phyloP scores from a whole-genome alignment of 1,284 basidiomycete genomes.

The Apiotrichum veenhuisii region DNA sequence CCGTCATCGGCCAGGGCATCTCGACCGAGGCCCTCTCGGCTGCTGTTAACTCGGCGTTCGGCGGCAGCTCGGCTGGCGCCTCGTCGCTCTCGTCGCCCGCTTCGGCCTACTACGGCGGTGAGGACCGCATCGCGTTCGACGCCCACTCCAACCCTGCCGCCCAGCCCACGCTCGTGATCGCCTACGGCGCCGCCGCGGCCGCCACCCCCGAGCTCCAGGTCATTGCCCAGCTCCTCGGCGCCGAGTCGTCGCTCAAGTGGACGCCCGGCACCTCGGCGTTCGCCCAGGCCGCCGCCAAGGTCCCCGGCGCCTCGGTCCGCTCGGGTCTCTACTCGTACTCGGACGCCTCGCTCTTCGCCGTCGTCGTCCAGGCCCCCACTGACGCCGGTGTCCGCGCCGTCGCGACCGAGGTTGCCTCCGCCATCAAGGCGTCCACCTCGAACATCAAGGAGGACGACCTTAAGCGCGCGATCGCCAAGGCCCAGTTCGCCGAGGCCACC shows the following conservation, averaged over 20 bases:
- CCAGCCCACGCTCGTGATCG: slow-evolving; percentile 72
- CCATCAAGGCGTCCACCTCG: slow-evolving; percentile 60
- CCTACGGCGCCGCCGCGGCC: slow-evolving; percentile 65
- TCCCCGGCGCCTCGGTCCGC: slow-evolving; percentile 57
- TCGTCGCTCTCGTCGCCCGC: slow-evolving; percentile 39
- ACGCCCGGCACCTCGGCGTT: slow-evolving; percentile 66
- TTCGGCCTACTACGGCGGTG: slow-evolving; percentile 76
- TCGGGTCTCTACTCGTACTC: slow-evolving; percentile 79
- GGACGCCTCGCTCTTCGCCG: slow-evolving; percentile 78
- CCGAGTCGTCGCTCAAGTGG: slow-evolving; percentile 81
- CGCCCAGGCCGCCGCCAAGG: slow-evolving; percentile 51
- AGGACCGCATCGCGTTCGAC: slow-evolving; percentile 61
- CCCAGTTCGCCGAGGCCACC: slow-evolving; percentile 74
- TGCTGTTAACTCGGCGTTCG: slow-evolving; percentile 69
- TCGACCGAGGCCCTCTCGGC: slow-evolving; percentile 64
- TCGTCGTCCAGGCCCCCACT: slow-evolving; percentile 58
- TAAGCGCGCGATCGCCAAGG: slow-evolving; percentile 75
- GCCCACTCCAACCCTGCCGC: slow-evolving; percentile 56
- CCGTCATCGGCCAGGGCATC: slow-evolving; percentile 81
- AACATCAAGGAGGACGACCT: slow-evolving; percentile 66
- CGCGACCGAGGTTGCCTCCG: slow-evolving; percentile 61
- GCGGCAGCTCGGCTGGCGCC: slow-evolving; percentile 42
- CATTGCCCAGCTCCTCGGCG: slow-evolving; percentile 67
- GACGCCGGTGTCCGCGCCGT: slow-evolving; percentile 51
- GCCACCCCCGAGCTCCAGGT: slow-evolving; percentile 66